A percentile compares a stretch with the other conserved stretches of the same genome.
These are phyloP conservation scores for Phoma sp. DNA, from an alignment of 2,329 filamentous ascomycete genomes.

Conservation along the genomic window DNA sequence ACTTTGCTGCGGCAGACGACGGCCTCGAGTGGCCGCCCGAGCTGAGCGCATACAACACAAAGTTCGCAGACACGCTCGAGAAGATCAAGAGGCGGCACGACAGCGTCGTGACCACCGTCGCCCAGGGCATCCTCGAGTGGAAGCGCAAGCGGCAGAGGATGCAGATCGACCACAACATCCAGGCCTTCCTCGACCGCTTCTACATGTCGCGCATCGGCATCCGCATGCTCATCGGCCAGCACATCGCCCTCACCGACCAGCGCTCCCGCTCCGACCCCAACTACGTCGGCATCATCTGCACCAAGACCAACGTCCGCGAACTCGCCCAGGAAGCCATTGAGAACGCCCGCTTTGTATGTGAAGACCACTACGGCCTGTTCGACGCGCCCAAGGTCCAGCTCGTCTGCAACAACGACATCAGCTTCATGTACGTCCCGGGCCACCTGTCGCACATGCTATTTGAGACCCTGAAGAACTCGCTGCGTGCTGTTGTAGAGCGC, in stretches of 20 bases:
- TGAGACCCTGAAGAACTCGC: constrained; percentile 97
- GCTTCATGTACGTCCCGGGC: constrained; percentile 99
- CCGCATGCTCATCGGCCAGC: constrained; percentile 98
- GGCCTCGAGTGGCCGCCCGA: constrained; percentile 90
- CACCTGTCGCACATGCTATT: constrained; percentile 99
- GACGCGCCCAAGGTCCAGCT: constrained; percentile 96
- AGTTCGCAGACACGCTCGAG: constrained; percentile 86
- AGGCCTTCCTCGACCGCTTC: constrained; percentile 96
- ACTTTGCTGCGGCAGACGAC: constrained; percentile 93
- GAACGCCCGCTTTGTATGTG: constrained; percentile 98
- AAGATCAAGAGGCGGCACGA: constrained; percentile 96
- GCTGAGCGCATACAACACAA: constrained; percentile 90
- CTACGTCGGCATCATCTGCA: constrained; percentile 99
- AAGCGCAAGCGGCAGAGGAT: constrained; percentile 95
- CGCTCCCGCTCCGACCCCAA: constrained; percentile 86
- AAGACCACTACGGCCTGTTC: constrained; percentile 97
- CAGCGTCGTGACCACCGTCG: constrained; percentile 95
- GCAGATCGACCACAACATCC: constrained; percentile 97
- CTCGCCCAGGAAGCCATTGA: constrained; percentile 97
- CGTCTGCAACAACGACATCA: constrained; percentile 89
- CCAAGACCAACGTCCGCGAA: constrained; percentile 94
- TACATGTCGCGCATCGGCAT: constrained; percentile 99
- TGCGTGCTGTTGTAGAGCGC: constrained; percentile 94
- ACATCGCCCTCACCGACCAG: constrained; percentile 96
- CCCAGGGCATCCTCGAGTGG: constrained; percentile 97